A percentile compares a stretch with the other conserved stretches of the same genome.
These are phyloP conservation scores for Linnemannia exigua DNA, from an alignment of 192 early-diverging fungal species.

Conservation along the genomic window DNA sequence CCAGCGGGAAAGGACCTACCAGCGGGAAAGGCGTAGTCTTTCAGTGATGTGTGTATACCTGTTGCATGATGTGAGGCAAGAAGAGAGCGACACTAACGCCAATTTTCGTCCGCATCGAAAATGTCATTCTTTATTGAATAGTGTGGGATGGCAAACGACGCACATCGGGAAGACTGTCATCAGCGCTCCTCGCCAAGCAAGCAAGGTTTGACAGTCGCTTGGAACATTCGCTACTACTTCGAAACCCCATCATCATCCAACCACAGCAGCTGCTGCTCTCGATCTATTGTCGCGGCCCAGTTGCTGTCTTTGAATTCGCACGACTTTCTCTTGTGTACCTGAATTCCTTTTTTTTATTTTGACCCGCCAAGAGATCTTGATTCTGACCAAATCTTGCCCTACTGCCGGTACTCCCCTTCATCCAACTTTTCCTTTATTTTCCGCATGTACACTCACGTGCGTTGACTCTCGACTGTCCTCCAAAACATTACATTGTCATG, in stretches of 20 bases:
- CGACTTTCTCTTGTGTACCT: not conserved
- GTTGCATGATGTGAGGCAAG: not conserved
- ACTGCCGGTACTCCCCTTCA: not conserved
- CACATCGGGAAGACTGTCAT: slow-evolving; percentile 22
- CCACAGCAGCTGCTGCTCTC: slow-evolving; percentile 8
- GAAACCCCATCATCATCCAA: slow-evolving; percentile 3
- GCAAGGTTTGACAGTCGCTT: slow-evolving; percentile 58
- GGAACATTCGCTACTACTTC: slow-evolving; percentile 26
- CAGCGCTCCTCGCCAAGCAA: slow-evolving; percentile 37
- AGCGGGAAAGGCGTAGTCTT: not conserved
- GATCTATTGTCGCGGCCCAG: slow-evolving; percentile 7
- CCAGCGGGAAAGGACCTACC: not conserved
- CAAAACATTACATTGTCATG: not conserved
- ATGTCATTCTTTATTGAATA: not conserved
- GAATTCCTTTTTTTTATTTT: not conserved
- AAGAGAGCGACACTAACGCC: not conserved
- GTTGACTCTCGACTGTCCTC: not conserved
- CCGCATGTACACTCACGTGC: not conserved
- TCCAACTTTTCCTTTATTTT: not conserved
- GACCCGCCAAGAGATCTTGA: slow-evolving; percentile 28
- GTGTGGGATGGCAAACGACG: slow-evolving; percentile 32
- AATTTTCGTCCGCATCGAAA: not conserved
- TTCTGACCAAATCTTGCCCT: slow-evolving; percentile 45
- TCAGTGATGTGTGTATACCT: not conserved
- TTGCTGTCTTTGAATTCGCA: slow-evolving; percentile 4